A percentile compares a stretch with the other conserved stretches of the same genome.
Conservation (phyloP, 2,329 filamentous ascomycete species). For the Fusarium mangiferae region DNA sequence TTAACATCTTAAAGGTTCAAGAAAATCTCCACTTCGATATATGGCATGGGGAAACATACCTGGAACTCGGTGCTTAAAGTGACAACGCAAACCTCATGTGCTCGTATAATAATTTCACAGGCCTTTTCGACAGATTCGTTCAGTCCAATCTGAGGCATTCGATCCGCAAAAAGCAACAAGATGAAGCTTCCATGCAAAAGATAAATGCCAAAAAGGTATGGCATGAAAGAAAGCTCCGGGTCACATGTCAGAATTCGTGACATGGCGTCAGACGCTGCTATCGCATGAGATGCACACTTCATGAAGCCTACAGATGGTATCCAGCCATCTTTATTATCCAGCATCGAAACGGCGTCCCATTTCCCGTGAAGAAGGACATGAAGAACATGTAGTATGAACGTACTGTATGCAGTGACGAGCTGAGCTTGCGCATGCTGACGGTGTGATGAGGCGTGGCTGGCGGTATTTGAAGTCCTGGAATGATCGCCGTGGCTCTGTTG, state of each 20-base stretch:
- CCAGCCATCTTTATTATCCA: constrained; percentile 1
- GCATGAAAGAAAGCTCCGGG: background rate
- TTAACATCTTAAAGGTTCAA: too few relatives aligned
- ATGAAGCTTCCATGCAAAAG: background rate
- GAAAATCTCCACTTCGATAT: too few relatives aligned
- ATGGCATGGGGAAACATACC: background rate
- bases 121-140: background rate
- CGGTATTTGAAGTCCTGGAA: background rate
- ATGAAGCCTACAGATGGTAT: background rate
- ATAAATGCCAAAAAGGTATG: background rate
- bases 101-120: background rate
- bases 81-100: background rate
- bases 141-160: background rate
- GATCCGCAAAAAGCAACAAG: background rate
- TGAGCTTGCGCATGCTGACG: background rate
- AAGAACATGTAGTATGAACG: background rate
- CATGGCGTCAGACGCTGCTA: background rate
- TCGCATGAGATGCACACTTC: background rate
- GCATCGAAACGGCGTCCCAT: background rate
- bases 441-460: background rate
- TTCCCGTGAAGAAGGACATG: background rate
- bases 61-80: background rate
- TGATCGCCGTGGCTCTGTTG: background rate
- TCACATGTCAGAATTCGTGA: background rate
- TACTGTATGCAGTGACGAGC: constrained; percentile 1